Evolutionary conservation across 106 monocot genomes (phyloP), one percentile per base, ranked within the genome.

Genomic region (Vanilla planifolia): DNA sequence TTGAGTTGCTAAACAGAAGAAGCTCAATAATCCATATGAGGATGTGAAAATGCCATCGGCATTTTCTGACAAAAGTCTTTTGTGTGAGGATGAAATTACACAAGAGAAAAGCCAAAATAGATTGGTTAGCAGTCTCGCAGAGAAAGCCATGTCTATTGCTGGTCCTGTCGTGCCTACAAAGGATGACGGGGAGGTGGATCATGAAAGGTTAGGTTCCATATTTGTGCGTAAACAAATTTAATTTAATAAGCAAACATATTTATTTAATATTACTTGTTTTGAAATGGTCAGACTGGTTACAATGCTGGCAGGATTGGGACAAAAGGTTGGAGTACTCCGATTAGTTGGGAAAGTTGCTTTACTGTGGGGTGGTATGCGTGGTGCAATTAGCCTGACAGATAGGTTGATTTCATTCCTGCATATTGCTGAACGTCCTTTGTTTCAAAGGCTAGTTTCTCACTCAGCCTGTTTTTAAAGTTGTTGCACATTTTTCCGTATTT

Each of bases 281-380:
- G 23, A 56, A 66, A 52, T 76, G 27, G 62, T 36, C 30, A 98
- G 98, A 61, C 50, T 98, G 68, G 80, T 92, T 22, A 74, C 81
- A 15, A 55, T 88, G 55, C 67, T 98, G 35, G 76, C 88, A 55
- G 98, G 85, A 67, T 62, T 98, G 67, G 92, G 91, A 67, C 91
- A 98, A 52, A 92, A 76, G 55, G 98, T 91, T 47, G 98, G 92
- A 58, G 26, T 88, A 6, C 69, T 98, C 62, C 81, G 76, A 57
- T 75, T 92, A 51, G 60, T 92, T 60, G 91, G 92, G 30, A 98
- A 98, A 61, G 43, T 85, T 74, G 98, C 88, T 69, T 66, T 98
- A 61, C 81, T 98, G 0, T 98, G 98, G 98, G 98, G 98, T 58
- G 98, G 98, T 23, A 79, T 98, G 16, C 92, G 92, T 65, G 92